A percentile compares a stretch with the other conserved stretches of the same genome.
These are phyloP conservation scores for Sporothrix protearum DNA, from an alignment of 2,329 filamentous ascomycete species.

Conservation along the genomic window DNA sequence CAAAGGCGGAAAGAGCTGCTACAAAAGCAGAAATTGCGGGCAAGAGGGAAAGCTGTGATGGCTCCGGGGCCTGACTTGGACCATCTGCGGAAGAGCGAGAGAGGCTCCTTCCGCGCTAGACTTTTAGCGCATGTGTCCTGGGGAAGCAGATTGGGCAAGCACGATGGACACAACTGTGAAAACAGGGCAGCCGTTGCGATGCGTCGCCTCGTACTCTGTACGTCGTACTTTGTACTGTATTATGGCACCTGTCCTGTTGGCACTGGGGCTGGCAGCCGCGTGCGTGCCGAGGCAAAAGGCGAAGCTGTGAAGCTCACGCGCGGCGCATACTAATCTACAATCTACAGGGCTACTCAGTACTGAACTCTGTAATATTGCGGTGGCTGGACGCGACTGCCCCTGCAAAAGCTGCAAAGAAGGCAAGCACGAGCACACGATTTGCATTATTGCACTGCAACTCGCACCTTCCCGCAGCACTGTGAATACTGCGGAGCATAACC, in stretches of 20 bases:
- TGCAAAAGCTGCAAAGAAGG: neutral
- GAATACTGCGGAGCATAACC: neutral
- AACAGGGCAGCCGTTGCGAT: slow-evolving; percentile 1
- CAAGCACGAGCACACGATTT: slow-evolving; percentile 8
- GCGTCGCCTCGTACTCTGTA: too few species aligned
- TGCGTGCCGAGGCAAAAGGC: slow-evolving; percentile 34
- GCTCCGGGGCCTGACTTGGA: neutral
- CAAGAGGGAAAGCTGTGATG: neutral
- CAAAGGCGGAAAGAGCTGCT: neutral
- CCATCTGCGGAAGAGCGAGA: neutral
- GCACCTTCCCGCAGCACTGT: neutral
- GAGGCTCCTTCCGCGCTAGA: neutral
- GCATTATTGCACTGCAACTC: neutral
- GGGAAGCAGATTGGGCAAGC: neutral
- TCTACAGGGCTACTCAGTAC: neutral
- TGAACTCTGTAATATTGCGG: neutral
- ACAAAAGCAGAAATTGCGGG: neutral
- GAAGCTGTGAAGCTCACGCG: neutral
- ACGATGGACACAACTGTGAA: neutral
- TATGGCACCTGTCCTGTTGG: neutral
- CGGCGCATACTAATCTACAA: slow-evolving; percentile 15
- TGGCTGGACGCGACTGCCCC: slow-evolving; percentile 10
- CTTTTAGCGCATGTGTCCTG: neutral
- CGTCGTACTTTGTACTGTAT: too few species aligned
- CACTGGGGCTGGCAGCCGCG: slow-evolving; percentile 26